Evolutionary conservation across 345 rosid species (phyloP), one percentile per base, ranked within the genome.

Genomic region (Hypericum perforatum): DNA sequence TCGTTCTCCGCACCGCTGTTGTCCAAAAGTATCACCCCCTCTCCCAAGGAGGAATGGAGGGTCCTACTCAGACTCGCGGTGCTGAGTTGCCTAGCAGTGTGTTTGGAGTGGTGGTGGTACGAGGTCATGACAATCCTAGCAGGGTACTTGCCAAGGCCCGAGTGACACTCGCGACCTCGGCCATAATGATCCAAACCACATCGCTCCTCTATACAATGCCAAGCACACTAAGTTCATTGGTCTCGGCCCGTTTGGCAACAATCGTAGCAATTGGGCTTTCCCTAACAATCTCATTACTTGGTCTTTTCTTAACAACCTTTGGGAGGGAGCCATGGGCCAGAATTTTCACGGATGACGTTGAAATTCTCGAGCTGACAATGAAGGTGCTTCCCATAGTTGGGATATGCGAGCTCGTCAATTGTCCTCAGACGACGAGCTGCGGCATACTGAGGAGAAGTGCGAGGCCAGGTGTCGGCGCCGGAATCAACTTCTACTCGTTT

Each of bases 81-180:
- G 5, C 96, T 95, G 0, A 87, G 96, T 42, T 87, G 98, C 57
- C 39, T 82, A n/a, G 89, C 76, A 0, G 95, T 91, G 37, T 91
- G 98, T 62, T 68, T 91, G 53, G 98, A 91, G 62, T 91, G 98
- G 98, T 91, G 98, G 98, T 91, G 98, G 98, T 91, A 87, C 15
- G 96, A 91, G 59, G 65, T 91, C 67, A 87, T 91, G 98, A 87
- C 96, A 7, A 73, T 91, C n/a, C 72, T 75, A 5, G 77, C 96
- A 0, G 98, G 98, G 0, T 84, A 81, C 50, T 75, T 91, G 16
- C 61, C 60, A 0, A 71, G 70, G 6, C 95, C 96, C 67, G 37
- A 0, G 82, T 76, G 0, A 73, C 92, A 0, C 63, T 91, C 0
- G 95, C 98, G 0, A 68, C 92, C 0, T 74, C 96, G 0, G 89